These are phyloP conservation scores for Calonectria ilicicola DNA, from an alignment of 2,329 filamentous ascomycete species.

Conservation along the genomic window DNA sequence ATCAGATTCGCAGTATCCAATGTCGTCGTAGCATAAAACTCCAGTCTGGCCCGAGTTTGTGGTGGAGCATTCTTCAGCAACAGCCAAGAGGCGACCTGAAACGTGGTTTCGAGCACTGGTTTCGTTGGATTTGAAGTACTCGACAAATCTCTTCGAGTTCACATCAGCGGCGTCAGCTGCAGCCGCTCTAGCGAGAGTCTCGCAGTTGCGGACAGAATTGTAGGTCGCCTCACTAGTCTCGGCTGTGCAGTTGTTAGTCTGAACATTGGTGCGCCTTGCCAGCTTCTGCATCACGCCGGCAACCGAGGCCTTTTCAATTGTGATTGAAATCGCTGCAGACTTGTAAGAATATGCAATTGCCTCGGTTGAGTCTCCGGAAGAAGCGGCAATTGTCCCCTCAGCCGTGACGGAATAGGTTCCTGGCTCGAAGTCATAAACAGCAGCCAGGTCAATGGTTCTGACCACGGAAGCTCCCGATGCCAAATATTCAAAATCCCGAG, in stretches of 20 bases:
- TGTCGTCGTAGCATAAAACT: conserved; percentile 16
- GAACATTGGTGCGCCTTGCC: conserved; percentile 14
- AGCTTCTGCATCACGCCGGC: conserved; percentile 10
- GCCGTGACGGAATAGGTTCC: conserved; percentile 28
- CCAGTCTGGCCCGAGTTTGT: conserved; percentile 17
- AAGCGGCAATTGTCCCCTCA: conserved; percentile 10
- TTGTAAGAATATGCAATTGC: not conserved
- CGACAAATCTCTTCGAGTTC: conserved; percentile 29
- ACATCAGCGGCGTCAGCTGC: conserved; percentile 26
- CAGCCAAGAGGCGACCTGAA: conserved; percentile 28
- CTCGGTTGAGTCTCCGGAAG: not conserved
- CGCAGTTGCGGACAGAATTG: conserved; percentile 27
- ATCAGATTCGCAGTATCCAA: conserved; percentile 24
- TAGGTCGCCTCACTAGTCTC: conserved; percentile 18
- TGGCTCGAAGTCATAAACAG: conserved; percentile 19
- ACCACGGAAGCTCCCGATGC: conserved; percentile 18
- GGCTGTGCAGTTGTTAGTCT: conserved; percentile 10
- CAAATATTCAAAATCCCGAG: conserved; percentile 18
- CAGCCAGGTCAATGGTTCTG: conserved; percentile 18
- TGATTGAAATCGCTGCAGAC: conserved; percentile 18
- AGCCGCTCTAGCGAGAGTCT: conserved; percentile 29
- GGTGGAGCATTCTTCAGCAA: conserved; percentile 32
- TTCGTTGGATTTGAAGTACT: conserved; percentile 39
- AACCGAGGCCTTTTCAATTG: conserved; percentile 15
- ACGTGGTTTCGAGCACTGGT: conserved; percentile 29